Evolutionary conservation across 768 basidiomycete species (phyloP).

Genomic region (Candolleomyces eurysporus): DNA sequence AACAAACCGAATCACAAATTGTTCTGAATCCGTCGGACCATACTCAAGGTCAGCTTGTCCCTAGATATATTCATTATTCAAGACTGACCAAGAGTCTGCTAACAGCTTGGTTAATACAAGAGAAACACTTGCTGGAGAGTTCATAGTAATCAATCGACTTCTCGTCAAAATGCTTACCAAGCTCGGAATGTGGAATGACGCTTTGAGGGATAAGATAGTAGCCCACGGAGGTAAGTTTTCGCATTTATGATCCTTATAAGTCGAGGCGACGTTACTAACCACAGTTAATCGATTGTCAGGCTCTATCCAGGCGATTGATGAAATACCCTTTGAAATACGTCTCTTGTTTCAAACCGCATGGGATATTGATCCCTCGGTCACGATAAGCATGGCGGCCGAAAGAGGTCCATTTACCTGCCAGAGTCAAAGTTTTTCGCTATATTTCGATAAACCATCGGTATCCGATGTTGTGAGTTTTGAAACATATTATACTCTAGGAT

Average conservation of each 20-base stretch:
- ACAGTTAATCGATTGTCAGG: no score
- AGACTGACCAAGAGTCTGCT: no score
- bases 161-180: background rate
- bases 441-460: background rate
- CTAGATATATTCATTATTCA: background rate
- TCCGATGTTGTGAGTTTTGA: background rate
- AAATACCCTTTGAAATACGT: background rate
- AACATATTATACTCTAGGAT: no score
- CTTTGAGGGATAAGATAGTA: background rate
- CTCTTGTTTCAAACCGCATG: background rate
- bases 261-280: no score
- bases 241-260: no score
- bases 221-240: background rate
- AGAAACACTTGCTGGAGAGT: background rate
- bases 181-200: constrained; percentile 24
- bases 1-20: constrained; percentile 79
- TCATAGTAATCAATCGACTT: background rate
- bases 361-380: background rate
- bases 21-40: constrained; percentile 83
- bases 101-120: no score
- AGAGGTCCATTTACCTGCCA: background rate
- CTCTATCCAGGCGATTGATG: background rate
- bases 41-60: constrained; percentile 19
- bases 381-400: background rate
- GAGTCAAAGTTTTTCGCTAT: background rate